These are phyloP conservation scores for Aegilops speltoides DNA, from an alignment of 176 grass and related monocot genomes.

Conservation along the genomic window DNA sequence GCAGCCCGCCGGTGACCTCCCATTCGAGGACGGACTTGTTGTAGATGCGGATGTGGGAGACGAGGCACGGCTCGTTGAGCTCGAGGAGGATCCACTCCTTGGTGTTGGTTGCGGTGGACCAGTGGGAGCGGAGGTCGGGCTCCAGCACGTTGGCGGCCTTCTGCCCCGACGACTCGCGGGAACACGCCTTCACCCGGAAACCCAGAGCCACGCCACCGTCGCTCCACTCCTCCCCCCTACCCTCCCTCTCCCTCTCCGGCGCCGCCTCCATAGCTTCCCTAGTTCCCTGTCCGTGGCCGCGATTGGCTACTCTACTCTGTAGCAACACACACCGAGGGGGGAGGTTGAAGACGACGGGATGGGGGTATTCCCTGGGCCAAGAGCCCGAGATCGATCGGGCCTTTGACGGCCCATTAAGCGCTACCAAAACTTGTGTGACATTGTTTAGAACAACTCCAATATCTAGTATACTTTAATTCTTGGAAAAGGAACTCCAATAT, in stretches of 20 bases:
- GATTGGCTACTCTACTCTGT: constrained; percentile 14
- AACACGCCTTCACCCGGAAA: constrained; percentile 81
- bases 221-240: constrained; percentile 53
- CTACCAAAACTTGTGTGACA: neutral
- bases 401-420: neutral
- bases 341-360: constrained; percentile 19
- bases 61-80: constrained; percentile 80
- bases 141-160: constrained; percentile 78
- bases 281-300: neutral
- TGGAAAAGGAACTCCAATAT: no score
- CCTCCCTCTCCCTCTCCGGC: constrained; percentile 29
- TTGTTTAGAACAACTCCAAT: no score
- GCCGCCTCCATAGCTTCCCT: neutral
- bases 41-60: constrained; percentile 90
- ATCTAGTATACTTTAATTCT: no score
- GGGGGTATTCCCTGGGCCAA: neutral
- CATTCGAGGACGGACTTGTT: constrained; percentile 97
- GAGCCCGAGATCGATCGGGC: neutral
- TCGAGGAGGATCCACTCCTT: constrained; percentile 99
- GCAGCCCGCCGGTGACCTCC: constrained; percentile 87
- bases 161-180: constrained; percentile 81
- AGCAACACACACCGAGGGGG: neutral
- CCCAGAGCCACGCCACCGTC: constrained; percentile 50
- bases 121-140: constrained; percentile 84
- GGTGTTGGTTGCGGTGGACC: constrained; percentile 87